A percentile compares a stretch with the other conserved stretches of the same genome.
These are phyloP conservation scores for Sphagnurus paluster DNA, from an alignment of 1,284 basidiomycete genomes.

Conservation along the genomic window DNA sequence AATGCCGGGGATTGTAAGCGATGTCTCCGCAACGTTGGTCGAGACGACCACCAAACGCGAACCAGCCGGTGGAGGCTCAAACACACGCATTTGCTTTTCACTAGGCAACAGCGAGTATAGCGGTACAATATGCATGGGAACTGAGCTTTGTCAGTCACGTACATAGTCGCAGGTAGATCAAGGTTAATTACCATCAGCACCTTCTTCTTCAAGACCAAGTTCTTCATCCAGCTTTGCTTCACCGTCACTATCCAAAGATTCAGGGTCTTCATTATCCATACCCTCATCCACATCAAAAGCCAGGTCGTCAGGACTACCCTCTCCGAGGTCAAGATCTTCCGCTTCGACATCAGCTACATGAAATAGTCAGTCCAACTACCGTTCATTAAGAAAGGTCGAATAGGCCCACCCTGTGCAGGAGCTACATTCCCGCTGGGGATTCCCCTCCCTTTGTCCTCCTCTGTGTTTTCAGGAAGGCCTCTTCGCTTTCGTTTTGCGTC, in stretches of 20 bases:
- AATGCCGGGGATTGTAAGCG: conserved; percentile 96
- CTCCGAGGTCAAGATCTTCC: conserved; percentile 81
- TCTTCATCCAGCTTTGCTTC: conserved; percentile 55
- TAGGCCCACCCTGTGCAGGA: conserved; percentile 46
- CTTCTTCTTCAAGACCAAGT: conserved; percentile 55
- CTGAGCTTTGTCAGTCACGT: conserved; percentile 38
- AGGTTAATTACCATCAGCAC: conserved; percentile 54
- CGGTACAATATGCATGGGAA: conserved; percentile 84
- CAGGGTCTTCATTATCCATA: conserved; percentile 45
- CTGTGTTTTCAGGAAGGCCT: conserved; percentile 7
- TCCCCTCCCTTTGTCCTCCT: conserved; percentile 8
- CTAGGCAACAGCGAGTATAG: conserved; percentile 97
- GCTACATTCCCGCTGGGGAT: conserved; percentile 30
- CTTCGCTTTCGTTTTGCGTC: conserved; percentile 48
- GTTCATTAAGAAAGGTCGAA: background rate
- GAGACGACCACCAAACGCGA: conserved; percentile 93
- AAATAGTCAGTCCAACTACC: background rate
- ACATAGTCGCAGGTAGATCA: conserved; percentile 1
- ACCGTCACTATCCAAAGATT: conserved; percentile 51
- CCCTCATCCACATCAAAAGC: conserved; percentile 61
- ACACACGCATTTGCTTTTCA: conserved; percentile 96
- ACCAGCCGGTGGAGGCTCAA: conserved; percentile 85
- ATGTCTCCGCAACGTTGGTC: conserved; percentile 99
- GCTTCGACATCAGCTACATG: conserved; percentile 63
- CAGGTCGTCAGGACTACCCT: conserved; percentile 45